Base-by-base conservation (phyloP, 208 protist species). In the Leishmania tropica region DNA sequence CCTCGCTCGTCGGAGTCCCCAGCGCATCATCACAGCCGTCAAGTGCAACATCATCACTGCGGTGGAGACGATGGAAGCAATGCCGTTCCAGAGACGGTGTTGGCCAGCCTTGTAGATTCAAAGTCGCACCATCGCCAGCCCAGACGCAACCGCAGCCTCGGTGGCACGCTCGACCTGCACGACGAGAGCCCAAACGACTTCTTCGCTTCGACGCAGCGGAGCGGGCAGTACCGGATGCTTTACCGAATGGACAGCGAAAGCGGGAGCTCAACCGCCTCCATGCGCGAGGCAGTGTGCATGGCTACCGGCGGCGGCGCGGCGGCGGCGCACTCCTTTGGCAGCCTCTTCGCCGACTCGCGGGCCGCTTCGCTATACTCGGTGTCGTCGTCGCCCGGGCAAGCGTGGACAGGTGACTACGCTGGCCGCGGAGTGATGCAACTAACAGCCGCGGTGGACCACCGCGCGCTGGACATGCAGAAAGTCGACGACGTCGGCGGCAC, bases 311-410 rank as follows among this genome's bases (percentile, higher is more conserved):
- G 56, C 40, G 51, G 40, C 24, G 75, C 8, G 35, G 75, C 17
- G n/a, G 28, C 47, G 56, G 37, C 21, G 54, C 31, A 28, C 75
- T 67, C 75, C 56, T 78, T 78, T 3, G 75, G 75, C 24, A 78
- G 75, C 40, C 24, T 78, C 75, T 78, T 78, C 75, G 53, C 53
- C 37, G 54, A 13, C 24, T 78, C 56, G 17, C 48, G 6, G 35
- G 5, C 53, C 21, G 11, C 1, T n/a, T 78, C 75, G 31, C 40
- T 45, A 5, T 11, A n/a, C 35, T 45, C 40, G 40, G 37, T 7
- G 40, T 68, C 72, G 53, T 21, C 28, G 11, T n/a, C 75, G 40
- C 56, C 48, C 4, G 53, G 21, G 37, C 35, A 40, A 17, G 19
- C 53, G 21, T 62, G 75, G 56, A 48, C 67, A 28, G 75, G 21